Evolutionary conservation across 1,284 basidiomycete genomes (phyloP).

Genomic region (Leccinum solheimii): DNA sequence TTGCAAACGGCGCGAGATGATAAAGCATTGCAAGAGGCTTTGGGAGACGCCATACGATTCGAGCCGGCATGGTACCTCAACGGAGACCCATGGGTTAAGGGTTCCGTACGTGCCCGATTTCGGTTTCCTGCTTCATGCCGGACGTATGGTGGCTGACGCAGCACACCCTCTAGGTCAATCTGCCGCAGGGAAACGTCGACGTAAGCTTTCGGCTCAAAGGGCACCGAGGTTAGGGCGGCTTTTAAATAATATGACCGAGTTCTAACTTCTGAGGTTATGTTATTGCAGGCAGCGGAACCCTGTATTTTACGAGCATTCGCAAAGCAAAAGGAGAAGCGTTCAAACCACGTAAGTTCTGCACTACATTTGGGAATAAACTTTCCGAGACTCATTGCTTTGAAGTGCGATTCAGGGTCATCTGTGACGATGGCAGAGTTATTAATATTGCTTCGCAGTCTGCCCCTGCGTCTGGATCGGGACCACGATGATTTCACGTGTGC

Average conservation of each 20-base stretch:
- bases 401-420: constrained; percentile 74
- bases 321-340: constrained; percentile 73
- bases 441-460: constrained; percentile 27
- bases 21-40: constrained; percentile 46
- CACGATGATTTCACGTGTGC: neutral
- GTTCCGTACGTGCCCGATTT: constrained; percentile 49
- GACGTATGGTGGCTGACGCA: neutral
- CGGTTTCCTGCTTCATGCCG: neutral
- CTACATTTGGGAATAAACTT: neutral
- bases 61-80: constrained; percentile 78
- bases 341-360: constrained; percentile 55
- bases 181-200: constrained; percentile 74
- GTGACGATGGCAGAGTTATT: constrained; percentile 58
- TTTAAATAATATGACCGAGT: neutral
- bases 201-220: constrained; percentile 74
- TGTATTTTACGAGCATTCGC: constrained; percentile 80
- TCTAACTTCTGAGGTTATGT: neutral
- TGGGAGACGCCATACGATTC: constrained; percentile 70
- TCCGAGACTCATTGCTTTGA: neutral
- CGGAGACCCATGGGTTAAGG: constrained; percentile 70
- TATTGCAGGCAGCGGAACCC: constrained; percentile 59
- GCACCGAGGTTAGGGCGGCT: constrained; percentile 51
- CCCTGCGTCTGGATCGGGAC: neutral
- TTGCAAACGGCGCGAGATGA: constrained; percentile 57
- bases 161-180: constrained; percentile 53